Evolutionary conservation across 768 basidiomycete species (phyloP), one percentile per base, ranked within the genome.

Genomic region (Hericium coralloides): DNA sequence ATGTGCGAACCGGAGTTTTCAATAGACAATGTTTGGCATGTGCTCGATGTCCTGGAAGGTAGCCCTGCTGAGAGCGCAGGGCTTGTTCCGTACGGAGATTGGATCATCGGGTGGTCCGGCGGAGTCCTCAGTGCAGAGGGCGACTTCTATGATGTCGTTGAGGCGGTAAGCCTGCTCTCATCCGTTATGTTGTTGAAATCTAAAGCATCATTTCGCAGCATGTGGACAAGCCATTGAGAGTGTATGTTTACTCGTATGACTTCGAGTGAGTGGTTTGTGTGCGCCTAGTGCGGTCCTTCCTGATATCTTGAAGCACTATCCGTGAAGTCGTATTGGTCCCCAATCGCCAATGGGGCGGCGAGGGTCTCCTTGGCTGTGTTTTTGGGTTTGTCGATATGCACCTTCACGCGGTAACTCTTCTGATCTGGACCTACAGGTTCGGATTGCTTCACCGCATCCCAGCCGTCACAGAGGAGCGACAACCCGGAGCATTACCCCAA

Each of bases 261-360:
- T 94, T 97, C 68, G 92, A 97, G 93, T 95, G 71, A 22, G 51
- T 57, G 38, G 39, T 57, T 36, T 14, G 25, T 58, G 18, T 51
- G 54, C 37, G 43, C 15, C 31, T 39, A 60, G 53, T 26, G 41
- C 53, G 18, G 48, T 36, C 51, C 47, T 3, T 49, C 48, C 23
- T n/a, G 26, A 43, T 52, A 37, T 49, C 38, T 31, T 52, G 23
- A 63, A 97, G 94, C 69, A 89, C 92, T 43, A 79, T 95, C 49
- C 79, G 94, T 61, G 94, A 98, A 67, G 93, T 95, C 15, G 91
- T 98, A 36, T 72, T 98, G 20, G 92, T 98, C 52, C 95, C 97
- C 10, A 98, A 98, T 70, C 79, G 94, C 50, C 91, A 95, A 63
- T 98, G 95, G 95, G 95, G 95, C 48, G 95, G 95, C 6, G 95